Conservation (phyloP, 805 yeast species). For the Jamesozyma piceae region DNA sequence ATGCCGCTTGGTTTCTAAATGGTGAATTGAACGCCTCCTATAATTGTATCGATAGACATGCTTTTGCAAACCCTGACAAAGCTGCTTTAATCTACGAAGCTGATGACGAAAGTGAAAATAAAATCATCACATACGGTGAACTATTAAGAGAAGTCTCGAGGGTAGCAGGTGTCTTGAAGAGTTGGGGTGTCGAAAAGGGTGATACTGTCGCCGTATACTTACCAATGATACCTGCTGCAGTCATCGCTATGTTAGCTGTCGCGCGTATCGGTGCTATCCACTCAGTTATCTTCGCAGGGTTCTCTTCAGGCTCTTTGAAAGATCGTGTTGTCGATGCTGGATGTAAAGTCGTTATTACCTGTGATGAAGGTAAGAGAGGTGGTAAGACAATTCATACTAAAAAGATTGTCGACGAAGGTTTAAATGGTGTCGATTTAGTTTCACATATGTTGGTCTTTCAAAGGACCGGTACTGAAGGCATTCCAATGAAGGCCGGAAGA, state of each 20-base stretch:
- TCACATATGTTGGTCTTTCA: conserved; percentile 77
- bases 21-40: conserved; percentile 90
- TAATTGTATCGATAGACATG: conserved; percentile 94
- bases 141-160: conserved; percentile 74
- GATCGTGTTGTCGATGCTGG: conserved; percentile 88
- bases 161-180: conserved; percentile 72
- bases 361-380: conserved; percentile 94
- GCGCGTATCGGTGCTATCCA: conserved; percentile 92
- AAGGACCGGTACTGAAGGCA: conserved; percentile 71
- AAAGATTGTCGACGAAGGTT: conserved; percentile 90
- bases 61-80: conserved; percentile 76
- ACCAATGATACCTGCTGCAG: conserved; percentile 97
- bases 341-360: conserved; percentile 79
- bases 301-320: conserved; percentile 81
- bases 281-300: conserved; percentile 94
- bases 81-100: conserved; percentile 86
- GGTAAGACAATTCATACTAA: conserved; percentile 88
- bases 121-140: conserved; percentile 75
- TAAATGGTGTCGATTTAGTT: conserved; percentile 61
- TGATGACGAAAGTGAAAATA: conserved; percentile 72
- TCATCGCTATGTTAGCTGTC: conserved; percentile 88
- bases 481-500: conserved; percentile 68
- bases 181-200: conserved; percentile 86
- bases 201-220: conserved; percentile 93
- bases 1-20: conserved; percentile 86